phyloP scores from a whole-genome alignment of 805 yeast species.

The Myxozyma kluyveri region DNA sequence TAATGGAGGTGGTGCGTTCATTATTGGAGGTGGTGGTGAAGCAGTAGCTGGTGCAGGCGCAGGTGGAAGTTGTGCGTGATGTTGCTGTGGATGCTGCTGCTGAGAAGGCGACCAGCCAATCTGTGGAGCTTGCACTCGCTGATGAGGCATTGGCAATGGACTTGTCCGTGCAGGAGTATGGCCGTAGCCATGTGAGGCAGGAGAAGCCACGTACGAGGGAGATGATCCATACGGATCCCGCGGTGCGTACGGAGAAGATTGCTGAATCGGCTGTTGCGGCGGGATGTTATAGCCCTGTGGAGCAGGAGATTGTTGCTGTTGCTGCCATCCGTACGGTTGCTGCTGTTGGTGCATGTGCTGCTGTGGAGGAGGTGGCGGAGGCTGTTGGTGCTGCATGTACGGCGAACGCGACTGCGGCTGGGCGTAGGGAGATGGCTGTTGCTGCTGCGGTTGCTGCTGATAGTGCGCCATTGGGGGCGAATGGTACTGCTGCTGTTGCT shows the following conservation, averaged over 20 bases:
- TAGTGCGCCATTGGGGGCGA: not conserved
- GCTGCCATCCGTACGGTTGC: constrained; percentile 5
- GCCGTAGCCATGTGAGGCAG: not conserved
- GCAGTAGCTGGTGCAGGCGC: not conserved
- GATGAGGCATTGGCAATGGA: too few species aligned
- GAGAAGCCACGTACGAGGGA: not conserved
- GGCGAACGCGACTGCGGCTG: not conserved
- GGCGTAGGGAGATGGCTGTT: constrained; percentile 2
- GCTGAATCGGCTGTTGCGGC: constrained; percentile 21
- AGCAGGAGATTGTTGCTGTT: constrained; percentile 15
- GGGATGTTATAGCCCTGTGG: not conserved
- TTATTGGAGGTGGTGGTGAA: not conserved
- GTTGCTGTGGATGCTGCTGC: too few species aligned
- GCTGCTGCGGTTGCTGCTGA: constrained; percentile 8
- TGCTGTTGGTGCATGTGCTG: constrained; percentile 17
- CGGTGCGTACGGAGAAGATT: constrained; percentile 29
- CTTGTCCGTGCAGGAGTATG: too few species aligned
- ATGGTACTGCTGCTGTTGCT: constrained; percentile 14
- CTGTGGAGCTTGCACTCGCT: too few species aligned
- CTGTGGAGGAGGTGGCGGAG: constrained; percentile 9
- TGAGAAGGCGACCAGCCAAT: too few species aligned
- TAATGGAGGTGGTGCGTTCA: not conserved
- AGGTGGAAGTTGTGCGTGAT: constrained; percentile 11
- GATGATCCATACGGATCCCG: constrained; percentile 33
- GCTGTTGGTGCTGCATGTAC: constrained; percentile 8